Evolutionary conservation across 495 filamentous ascomycete genomes (phyloP).

Genomic region (Rostrohypoxylon terebratum): DNA sequence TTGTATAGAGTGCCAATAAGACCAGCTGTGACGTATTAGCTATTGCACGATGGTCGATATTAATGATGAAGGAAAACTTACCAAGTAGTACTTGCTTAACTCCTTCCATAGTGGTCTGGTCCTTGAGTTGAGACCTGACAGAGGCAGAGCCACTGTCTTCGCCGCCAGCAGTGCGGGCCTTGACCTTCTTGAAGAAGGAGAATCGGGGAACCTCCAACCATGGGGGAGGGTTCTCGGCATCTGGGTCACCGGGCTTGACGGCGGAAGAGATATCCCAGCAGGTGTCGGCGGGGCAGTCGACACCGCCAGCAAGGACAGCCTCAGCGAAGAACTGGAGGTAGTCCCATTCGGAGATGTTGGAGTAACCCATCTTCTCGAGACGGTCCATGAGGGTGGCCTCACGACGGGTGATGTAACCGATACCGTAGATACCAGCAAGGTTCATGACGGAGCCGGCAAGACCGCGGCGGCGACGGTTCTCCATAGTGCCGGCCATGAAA

Average conservation of each 20-base stretch:
- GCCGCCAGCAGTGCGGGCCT: constrained; percentile 12
- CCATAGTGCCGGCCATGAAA: constrained; percentile 54
- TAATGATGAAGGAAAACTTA: background rate
- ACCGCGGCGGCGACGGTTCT: constrained; percentile 45
- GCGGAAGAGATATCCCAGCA: constrained; percentile 18
- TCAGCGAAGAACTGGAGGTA: constrained; percentile 41
- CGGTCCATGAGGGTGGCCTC: constrained; percentile 43
- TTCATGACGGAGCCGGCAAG: constrained; percentile 55
- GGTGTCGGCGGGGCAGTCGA: constrained; percentile 12
- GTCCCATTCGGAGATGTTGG: constrained; percentile 37
- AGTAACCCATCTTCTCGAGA: constrained; percentile 41
- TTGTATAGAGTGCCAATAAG: constrained; percentile 19
- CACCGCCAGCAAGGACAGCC: constrained; percentile 28
- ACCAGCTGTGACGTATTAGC: constrained; percentile 7
- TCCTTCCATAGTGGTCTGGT: constrained; percentile 15
- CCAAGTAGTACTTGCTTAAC: constrained; percentile 16
- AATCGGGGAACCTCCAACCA: constrained; percentile 18
- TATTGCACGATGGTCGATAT: background rate
- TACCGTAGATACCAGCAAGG: constrained; percentile 56
- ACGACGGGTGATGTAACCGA: constrained; percentile 49
- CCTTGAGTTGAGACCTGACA: constrained; percentile 8
- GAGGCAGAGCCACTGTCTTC: constrained; percentile 11
- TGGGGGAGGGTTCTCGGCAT: constrained; percentile 15
- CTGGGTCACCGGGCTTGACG: constrained; percentile 12
- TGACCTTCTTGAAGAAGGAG: constrained; percentile 13